Evolutionary conservation across 2,329 filamentous ascomycete genomes (phyloP).

Genomic region (Biscogniauxia mediterranea): DNA sequence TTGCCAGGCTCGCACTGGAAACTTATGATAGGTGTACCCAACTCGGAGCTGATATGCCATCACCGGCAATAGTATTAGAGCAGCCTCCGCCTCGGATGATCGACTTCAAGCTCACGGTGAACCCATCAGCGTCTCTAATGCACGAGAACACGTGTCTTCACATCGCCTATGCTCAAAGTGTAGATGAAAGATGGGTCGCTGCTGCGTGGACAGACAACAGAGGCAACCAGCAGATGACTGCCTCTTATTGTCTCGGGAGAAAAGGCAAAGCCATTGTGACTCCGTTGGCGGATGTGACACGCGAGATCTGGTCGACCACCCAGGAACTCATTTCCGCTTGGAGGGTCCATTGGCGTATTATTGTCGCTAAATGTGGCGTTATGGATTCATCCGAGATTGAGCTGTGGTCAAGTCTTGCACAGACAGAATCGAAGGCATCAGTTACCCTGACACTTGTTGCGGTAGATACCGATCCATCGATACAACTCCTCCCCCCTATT

Average conservation of each 20-base stretch:
- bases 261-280: conserved; percentile 52
- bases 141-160: conserved; percentile 80
- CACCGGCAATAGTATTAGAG: conserved; percentile 72
- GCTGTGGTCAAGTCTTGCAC: conserved; percentile 54
- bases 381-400: conserved; percentile 67
- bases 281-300: conserved; percentile 61
- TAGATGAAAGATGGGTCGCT: conserved; percentile 75
- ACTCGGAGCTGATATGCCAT: conserved; percentile 55
- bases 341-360: conserved; percentile 74
- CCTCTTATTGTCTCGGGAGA: conserved; percentile 69
- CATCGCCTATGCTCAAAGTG: conserved; percentile 72
- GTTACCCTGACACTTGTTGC: conserved; percentile 60
- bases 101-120: conserved; percentile 69
- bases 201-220: conserved; percentile 79
- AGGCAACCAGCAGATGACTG: conserved; percentile 69
- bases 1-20: conserved; percentile 66
- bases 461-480: conserved; percentile 62
- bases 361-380: conserved; percentile 68
- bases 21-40: conserved; percentile 73
- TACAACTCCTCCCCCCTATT: conserved; percentile 60
- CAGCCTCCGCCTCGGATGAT: conserved; percentile 67
- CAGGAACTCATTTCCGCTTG: conserved; percentile 67
- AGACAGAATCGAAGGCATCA: conserved; percentile 49
- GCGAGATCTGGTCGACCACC: conserved; percentile 77
- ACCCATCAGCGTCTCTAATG: conserved; percentile 69